Percentiles rank a stretch among this genome's conserved stretches.
These are phyloP conservation scores for Gamarada debralockiae DNA, from an alignment of 495 filamentous ascomycete genomes.

Conservation along the genomic window DNA sequence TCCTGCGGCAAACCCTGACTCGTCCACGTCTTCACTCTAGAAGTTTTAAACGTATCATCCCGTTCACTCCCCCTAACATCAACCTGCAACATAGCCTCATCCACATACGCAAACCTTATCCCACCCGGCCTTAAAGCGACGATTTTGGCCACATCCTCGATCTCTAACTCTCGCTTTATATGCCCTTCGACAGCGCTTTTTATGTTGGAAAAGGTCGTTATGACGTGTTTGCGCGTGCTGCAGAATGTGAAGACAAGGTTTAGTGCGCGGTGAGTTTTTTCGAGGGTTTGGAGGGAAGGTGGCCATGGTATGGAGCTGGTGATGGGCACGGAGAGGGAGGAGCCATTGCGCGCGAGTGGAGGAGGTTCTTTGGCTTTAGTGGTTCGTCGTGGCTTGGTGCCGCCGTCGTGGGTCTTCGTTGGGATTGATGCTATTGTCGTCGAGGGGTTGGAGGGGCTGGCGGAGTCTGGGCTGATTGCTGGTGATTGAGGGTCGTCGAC, in stretches of 20 bases:
- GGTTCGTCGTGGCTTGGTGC: slow-evolving; percentile 41
- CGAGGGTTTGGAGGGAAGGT: slow-evolving; percentile 62
- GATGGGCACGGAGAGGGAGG: slow-evolving; percentile 11
- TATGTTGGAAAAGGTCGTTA: slow-evolving; percentile 87
- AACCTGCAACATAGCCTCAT: slow-evolving; percentile 74
- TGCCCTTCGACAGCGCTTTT: slow-evolving; percentile 81
- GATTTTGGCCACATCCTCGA: slow-evolving; percentile 80
- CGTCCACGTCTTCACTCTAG: slow-evolving; percentile 35
- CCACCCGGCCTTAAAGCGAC: slow-evolving; percentile 71
- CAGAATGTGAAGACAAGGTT: slow-evolving; percentile 95
- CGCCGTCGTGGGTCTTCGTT: slow-evolving; percentile 52
- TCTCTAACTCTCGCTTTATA: slow-evolving; percentile 60
- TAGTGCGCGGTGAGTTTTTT: slow-evolving; percentile 75
- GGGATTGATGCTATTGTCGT: slow-evolving; percentile 30
- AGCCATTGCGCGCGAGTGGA: slow-evolving; percentile 7
- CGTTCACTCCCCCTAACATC: slow-evolving; percentile 64
- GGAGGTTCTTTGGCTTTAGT: slow-evolving; percentile 17
- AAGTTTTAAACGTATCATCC: slow-evolving; percentile 46
- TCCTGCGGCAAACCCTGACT: slow-evolving; percentile 39
- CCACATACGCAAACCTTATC: slow-evolving; percentile 82
- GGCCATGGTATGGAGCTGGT: slow-evolving; percentile 57
- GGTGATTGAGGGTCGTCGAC: slow-evolving; percentile 21
- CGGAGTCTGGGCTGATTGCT: background rate
- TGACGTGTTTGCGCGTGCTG: slow-evolving; percentile 84
- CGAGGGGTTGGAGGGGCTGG: background rate